Base-by-base conservation (phyloP, 2,329 filamentous ascomycete species). In the Acrodontium crateriforme region DNA sequence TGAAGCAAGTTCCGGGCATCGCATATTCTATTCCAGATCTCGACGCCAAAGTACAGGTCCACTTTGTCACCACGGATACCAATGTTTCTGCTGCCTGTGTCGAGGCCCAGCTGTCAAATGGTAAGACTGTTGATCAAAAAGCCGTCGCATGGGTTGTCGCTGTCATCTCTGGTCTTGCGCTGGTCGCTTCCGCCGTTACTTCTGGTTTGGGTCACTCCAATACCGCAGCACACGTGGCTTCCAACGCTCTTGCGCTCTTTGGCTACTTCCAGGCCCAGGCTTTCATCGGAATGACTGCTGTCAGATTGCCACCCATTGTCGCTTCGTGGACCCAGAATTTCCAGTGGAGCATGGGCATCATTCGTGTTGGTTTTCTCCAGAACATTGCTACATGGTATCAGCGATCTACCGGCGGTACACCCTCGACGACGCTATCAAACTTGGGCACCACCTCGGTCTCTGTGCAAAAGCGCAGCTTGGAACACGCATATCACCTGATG, bases 341-440 rank as follows among this genome's bases (percentile, higher is more conserved):
- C 60, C 80, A 91, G 52, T 95, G 87, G 87, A 91, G 78, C 48
- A 89, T 95, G 82, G 87, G 87, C 44, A 84, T 95, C 45, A 92
- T 95, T 46, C 71, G 71, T 28, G 67, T 94, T 22, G 65, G 64
- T n/a, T 94, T 92, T 54, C 70, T 94, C 59, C 83, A 95, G 60
- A 65, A 65, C 25, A 80, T 93, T 47, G 81, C 82, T 36, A 92
- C 84, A 18, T 95, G 87, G 87, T 95, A 94, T 52, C 85, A 93
- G 59, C 79, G 85, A 36, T 71, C 87, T 3, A 95, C 87, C 3
- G 87, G 87, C 29, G 87, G 87, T 38, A 83, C 70, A 1, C 80
- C 87, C 1, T 75, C 82, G 3, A 79, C 73, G 10, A 65, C 91
- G 18, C 70, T 94, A 24, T 78, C 82, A 38, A 74, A 72, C 15